Conservation (phyloP, 1,284 basidiomycete species). For the Takashimella tepidaria region DNA sequence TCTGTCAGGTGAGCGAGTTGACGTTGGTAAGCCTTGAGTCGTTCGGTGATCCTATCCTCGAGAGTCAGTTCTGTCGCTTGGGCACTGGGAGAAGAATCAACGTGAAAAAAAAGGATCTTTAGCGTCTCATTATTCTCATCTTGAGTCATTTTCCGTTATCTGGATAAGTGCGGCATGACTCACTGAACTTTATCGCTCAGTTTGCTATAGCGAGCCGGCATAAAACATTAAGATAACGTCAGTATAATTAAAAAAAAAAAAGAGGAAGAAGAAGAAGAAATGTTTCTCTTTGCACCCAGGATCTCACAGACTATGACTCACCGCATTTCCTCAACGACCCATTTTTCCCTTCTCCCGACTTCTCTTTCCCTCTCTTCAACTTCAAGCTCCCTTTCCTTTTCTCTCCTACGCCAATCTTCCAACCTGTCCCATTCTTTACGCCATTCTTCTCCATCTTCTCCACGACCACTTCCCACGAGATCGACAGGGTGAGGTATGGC, state of each 20-base stretch:
- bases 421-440: conserved; percentile 23
- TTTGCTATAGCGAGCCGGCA: conserved; percentile 15
- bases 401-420: conserved; percentile 14
- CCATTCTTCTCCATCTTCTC: conserved; percentile 13
- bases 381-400: conserved; percentile 29
- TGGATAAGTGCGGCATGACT: no score
- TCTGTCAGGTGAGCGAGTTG: conserved; percentile 24
- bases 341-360: conserved; percentile 36
- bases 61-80: conserved; percentile 38
- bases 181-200: conserved; percentile 39
- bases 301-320: conserved; percentile 10
- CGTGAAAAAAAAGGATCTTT: background rate
- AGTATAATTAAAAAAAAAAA: no score
- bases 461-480: background rate
- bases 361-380: conserved; percentile 39
- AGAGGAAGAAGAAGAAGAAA: background rate
- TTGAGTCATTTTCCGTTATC: no score
- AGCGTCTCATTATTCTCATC: no score
- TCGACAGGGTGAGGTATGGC: background rate
- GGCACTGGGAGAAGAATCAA: conserved; percentile 16
- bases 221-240: background rate
- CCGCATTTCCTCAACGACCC: conserved; percentile 44
- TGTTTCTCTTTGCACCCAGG: background rate
- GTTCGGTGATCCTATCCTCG: conserved; percentile 43
- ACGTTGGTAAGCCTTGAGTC: conserved; percentile 39